phyloP scores from a whole-genome alignment of 139 green algal species.

The Pedinophyceae sp. region DNA sequence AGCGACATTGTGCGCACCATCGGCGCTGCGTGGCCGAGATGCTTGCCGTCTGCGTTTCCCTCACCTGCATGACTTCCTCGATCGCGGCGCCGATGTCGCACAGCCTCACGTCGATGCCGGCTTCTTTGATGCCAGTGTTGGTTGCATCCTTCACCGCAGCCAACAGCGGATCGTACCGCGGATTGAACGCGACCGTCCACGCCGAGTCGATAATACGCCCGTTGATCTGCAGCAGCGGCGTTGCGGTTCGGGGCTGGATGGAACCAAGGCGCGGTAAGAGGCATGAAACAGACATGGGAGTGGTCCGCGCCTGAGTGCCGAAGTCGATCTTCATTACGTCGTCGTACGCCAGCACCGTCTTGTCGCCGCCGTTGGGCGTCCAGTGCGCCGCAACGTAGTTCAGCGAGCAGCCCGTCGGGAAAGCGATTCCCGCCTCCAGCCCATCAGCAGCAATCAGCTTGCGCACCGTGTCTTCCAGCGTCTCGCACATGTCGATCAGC shows the following conservation, averaged over 20 bases:
- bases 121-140: conserved; percentile 65
- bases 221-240: conserved; percentile 37
- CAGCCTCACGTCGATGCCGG: conserved; percentile 90
- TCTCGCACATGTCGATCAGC: conserved; percentile 84
- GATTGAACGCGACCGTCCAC: conserved; percentile 94
- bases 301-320: conserved; percentile 19
- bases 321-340: conserved; percentile 98
- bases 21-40: too few relatives aligned
- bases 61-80: conserved; percentile 84
- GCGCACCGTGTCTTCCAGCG: conserved; percentile 72
- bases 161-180: conserved; percentile 74
- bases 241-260: background rate
- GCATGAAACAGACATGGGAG: background rate
- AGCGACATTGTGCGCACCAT: too few relatives aligned
- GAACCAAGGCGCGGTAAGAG: background rate
- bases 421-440: conserved; percentile 77
- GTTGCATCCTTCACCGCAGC: conserved; percentile 82
- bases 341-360: conserved; percentile 91
- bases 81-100: conserved; percentile 89
- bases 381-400: conserved; percentile 96
- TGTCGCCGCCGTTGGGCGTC: conserved; percentile 93
- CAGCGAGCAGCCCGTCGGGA: conserved; percentile 84
- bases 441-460: conserved; percentile 78
- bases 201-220: conserved; percentile 92
- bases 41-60: too few relatives aligned